phyloP scores from a whole-genome alignment of 1,284 basidiomycete species.

The Leccinum pallidistipes region DNA sequence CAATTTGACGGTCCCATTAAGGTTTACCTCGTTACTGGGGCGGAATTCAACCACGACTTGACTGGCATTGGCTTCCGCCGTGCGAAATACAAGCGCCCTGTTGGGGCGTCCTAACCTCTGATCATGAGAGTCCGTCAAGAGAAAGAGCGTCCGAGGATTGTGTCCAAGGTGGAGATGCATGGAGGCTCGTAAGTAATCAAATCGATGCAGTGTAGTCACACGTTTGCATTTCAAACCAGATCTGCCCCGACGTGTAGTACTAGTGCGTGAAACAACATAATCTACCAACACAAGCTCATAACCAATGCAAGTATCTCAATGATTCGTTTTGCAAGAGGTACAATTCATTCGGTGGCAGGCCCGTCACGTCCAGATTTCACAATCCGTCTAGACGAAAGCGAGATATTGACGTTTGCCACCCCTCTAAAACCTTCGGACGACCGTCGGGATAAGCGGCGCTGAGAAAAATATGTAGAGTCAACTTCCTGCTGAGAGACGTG shows the following conservation, averaged over 20 bases:
- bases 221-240: neutral
- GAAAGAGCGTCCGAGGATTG: constrained; percentile 64
- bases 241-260: neutral
- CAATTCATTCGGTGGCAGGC: constrained; percentile 19
- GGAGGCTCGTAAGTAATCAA: neutral
- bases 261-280: constrained; percentile 3
- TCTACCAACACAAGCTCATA: constrained; percentile 5
- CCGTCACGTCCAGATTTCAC: constrained; percentile 7
- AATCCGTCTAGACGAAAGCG: constrained; percentile 21
- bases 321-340: neutral
- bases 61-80: constrained; percentile 51
- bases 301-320: neutral
- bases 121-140: constrained; percentile 69
- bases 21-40: constrained; percentile 68
- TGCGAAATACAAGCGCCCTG: constrained; percentile 69
- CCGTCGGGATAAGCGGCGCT: constrained; percentile 15
- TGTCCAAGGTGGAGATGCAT: constrained; percentile 75
- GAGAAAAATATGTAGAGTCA: constrained; percentile 6
- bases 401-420: constrained; percentile 2
- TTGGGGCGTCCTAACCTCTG: constrained; percentile 58
- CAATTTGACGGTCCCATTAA: constrained; percentile 58
- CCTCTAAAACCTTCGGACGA: constrained; percentile 13
- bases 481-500: constrained; percentile 8
- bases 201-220: constrained; percentile 4
- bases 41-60: constrained; percentile 86